phyloP scores from a whole-genome alignment of 2,329 filamentous ascomycete genomes.

The Gaeumannomyces sp. region DNA sequence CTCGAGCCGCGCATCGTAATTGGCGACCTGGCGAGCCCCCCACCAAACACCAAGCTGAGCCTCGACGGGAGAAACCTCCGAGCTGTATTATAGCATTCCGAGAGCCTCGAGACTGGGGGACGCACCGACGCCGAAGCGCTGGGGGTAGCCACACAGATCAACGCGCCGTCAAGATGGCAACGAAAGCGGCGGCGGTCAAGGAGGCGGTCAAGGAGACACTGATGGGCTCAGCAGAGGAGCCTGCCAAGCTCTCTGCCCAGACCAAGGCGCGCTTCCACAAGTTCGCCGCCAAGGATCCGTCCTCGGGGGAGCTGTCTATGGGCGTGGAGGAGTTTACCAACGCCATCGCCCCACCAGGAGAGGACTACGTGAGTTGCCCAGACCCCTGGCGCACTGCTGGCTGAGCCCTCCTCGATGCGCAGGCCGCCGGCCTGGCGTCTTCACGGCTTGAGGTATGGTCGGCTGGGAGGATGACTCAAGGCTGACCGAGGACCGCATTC shows the following conservation, averaged over 20 bases:
- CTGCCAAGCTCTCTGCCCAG: constrained; percentile 63
- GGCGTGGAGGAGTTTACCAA: constrained; percentile 81
- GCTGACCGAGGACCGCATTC: constrained; percentile 4
- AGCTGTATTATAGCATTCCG: neutral
- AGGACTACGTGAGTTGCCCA: constrained; percentile 74
- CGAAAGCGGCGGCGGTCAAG: constrained; percentile 48
- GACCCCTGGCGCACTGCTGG: constrained; percentile 6
- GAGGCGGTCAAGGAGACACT: constrained; percentile 75
- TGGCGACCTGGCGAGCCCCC: neutral
- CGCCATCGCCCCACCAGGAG: constrained; percentile 76
- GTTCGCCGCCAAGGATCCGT: constrained; percentile 68
- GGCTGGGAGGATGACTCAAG: neutral
- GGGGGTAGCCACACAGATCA: neutral
- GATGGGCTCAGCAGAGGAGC: constrained; percentile 51
- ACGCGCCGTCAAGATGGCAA: constrained; percentile 17
- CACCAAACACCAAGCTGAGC: neutral
- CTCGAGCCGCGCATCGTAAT: neutral
- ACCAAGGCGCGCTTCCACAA: constrained; percentile 70
- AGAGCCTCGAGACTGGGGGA: neutral
- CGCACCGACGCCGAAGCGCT: neutral
- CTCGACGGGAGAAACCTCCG: neutral
- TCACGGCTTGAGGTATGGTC: neutral
- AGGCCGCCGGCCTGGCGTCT: neutral
- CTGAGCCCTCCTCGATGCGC: neutral
- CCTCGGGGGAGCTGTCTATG: constrained; percentile 73